These are phyloP conservation scores for Trichophyton equinum DNA, from an alignment of 2,329 filamentous ascomycete species.

Conservation along the genomic window DNA sequence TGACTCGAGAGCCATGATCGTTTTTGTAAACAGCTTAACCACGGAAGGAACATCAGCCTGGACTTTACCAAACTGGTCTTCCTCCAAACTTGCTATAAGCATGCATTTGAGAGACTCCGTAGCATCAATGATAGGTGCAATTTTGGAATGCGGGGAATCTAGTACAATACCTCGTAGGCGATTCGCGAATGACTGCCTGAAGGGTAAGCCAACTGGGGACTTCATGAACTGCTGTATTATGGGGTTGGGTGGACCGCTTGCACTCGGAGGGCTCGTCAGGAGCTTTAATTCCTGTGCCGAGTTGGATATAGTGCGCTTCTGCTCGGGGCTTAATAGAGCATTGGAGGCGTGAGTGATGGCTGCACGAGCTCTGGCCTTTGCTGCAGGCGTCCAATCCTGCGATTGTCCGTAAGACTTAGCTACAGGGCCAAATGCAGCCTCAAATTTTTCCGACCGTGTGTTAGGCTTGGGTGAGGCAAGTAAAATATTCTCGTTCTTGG, in stretches of 20 bases:
- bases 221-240: conserved; percentile 37
- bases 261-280: conserved; percentile 23
- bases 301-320: conserved; percentile 27
- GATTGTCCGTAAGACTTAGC: conserved; percentile 37
- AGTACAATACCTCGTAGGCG: conserved; percentile 56
- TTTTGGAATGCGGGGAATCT: conserved; percentile 59
- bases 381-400: conserved; percentile 32
- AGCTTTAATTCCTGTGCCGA: conserved; percentile 29
- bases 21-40: conserved; percentile 57
- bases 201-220: conserved; percentile 50
- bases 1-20: conserved; percentile 55
- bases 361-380: conserved; percentile 27
- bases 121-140: conserved; percentile 57
- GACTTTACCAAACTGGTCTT: conserved; percentile 80
- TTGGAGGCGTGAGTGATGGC: conserved; percentile 29
- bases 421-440: conserved; percentile 32
- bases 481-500: conserved; percentile 38
- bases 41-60: conserved; percentile 65
- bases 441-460: conserved; percentile 26
- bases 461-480: conserved; percentile 28
- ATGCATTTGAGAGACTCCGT: conserved; percentile 57
- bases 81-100: conserved; percentile 58
- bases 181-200: conserved; percentile 57
- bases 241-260: conserved; percentile 39
- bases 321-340: conserved; percentile 29